Evolutionary conservation across 169 alveolate species (phyloP).

Genomic region (Plasmodium reichenowi): DNA sequence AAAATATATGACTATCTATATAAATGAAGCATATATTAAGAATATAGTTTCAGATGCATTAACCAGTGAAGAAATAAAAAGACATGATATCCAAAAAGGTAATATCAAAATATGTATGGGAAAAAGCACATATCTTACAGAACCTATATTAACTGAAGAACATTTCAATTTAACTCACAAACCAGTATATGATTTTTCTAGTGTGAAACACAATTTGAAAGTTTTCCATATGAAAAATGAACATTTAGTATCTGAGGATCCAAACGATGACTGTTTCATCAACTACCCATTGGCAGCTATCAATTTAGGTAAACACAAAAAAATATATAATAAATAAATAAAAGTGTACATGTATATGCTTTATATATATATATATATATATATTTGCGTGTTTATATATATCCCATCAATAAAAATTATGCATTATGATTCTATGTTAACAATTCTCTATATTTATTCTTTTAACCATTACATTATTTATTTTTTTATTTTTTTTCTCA

Average conservation of each 20-base stretch:
- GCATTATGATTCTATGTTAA: neutral
- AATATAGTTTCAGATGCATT: slow-evolving; percentile 16
- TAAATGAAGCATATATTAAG: slow-evolving; percentile 4
- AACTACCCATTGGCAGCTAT: slow-evolving; percentile 13
- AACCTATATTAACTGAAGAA: slow-evolving; percentile 12
- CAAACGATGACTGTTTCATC: slow-evolving; percentile 25
- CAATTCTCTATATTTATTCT: neutral
- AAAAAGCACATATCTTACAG: slow-evolving; percentile 14
- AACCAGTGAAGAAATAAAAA: slow-evolving; percentile 16
- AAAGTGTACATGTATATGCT: neutral
- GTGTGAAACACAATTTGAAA: slow-evolving; percentile 4
- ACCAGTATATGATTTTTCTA: slow-evolving; percentile 23
- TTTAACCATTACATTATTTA: neutral
- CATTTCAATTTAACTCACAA: slow-evolving; percentile 36
- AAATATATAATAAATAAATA: neutral
- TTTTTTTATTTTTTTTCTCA: slow-evolving; percentile 12
- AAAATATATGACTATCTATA: slow-evolving; percentile 21
- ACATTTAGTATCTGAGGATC: slow-evolving; percentile 2
- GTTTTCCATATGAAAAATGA: slow-evolving; percentile 37
- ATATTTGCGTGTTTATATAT: neutral
- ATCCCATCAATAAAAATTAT: neutral
- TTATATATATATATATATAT: neutral
- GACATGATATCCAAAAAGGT: slow-evolving; percentile 2
- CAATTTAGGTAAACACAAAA: slow-evolving; percentile 11
- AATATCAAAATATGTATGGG: slow-evolving; percentile 35